A percentile compares a stretch with the other conserved stretches of the same genome.
Conservation (phyloP, 108 stramenopile species). For the Fragilariopsis cylindrus region DNA sequence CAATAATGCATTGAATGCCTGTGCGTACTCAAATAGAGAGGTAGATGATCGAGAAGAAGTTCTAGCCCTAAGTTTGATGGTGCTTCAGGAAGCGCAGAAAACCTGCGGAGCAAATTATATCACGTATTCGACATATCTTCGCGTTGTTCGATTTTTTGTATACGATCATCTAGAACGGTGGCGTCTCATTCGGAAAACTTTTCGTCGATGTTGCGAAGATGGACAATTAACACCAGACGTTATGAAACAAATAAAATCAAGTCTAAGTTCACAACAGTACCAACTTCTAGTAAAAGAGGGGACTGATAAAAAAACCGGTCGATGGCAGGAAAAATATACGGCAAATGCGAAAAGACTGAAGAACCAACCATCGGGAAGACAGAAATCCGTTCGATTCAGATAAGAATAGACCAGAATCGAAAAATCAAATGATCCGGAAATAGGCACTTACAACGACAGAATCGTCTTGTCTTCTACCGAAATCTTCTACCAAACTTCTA, state of each 20-base stretch:
- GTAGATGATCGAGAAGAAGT: slow-evolving; percentile 23
- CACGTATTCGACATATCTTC: slow-evolving; percentile 26
- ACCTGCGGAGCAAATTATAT: slow-evolving; percentile 33
- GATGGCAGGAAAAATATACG: slow-evolving; percentile 17
- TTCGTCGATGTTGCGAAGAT: slow-evolving; percentile 31
- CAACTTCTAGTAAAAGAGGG: slow-evolving; percentile 17
- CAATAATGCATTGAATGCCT: slow-evolving; percentile 46
- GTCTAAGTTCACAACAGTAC: slow-evolving; percentile 22
- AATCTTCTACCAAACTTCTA: no score
- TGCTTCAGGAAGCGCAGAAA: slow-evolving; percentile 33
- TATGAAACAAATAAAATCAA: slow-evolving; percentile 27
- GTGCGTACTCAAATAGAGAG: slow-evolving; percentile 21
- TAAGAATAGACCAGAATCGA: background rate
- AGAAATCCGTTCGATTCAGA: background rate
- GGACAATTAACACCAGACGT: slow-evolving; percentile 22
- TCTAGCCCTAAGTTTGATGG: slow-evolving; percentile 15
- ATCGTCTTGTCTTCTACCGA: no score
- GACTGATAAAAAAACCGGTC: slow-evolving; percentile 21
- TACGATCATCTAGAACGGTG: slow-evolving; percentile 13
- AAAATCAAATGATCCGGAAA: no score
- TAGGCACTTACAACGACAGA: no score
- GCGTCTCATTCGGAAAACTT: slow-evolving; percentile 24
- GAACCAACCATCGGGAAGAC: slow-evolving; percentile 4
- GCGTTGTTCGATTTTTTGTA: slow-evolving; percentile 27
- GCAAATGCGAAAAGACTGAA: slow-evolving; percentile 13